These are phyloP conservation scores for Fusarium caatingaense DNA, from an alignment of 2,329 filamentous ascomycete species.

Conservation along the genomic window DNA sequence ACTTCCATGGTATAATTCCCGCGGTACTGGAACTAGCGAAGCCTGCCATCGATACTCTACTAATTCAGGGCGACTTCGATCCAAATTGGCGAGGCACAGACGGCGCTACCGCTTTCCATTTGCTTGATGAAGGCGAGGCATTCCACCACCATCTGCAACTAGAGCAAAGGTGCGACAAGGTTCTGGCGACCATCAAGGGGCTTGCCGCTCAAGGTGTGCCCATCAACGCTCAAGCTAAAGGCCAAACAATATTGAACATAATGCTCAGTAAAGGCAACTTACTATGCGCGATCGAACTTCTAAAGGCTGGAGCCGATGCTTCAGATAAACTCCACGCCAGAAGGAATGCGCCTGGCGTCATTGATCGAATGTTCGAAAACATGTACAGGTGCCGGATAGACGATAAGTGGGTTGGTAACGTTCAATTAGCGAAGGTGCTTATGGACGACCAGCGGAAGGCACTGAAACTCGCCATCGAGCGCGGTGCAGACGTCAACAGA, in stretches of 20 bases:
- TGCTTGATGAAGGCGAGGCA: no score
- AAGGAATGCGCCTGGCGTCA: no score
- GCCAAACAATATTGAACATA: fast-evolving
- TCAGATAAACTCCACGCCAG: background rate
- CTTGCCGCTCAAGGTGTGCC: constrained; percentile 7
- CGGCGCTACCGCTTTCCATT: background rate
- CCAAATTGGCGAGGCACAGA: background rate
- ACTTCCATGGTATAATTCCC: background rate
- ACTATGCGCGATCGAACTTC: background rate
- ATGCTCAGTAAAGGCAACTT: no score
- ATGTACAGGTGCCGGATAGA: no score
- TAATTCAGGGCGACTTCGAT: background rate
- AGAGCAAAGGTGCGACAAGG: background rate
- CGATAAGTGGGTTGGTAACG: fast-evolving
- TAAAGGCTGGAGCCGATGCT: constrained; percentile 6
- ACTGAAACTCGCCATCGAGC: background rate
- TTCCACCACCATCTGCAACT: no score
- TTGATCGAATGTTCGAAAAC: no score
- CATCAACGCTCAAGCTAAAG: background rate
- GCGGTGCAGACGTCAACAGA: constrained; percentile 6
- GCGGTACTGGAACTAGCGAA: background rate
- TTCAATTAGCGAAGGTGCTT: no score
- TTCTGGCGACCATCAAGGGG: background rate
- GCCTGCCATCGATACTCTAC: background rate
- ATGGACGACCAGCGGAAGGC: background rate